phyloP scores from a whole-genome alignment of 2,329 filamentous ascomycete genomes.

The Daldinia eschscholtzii region DNA sequence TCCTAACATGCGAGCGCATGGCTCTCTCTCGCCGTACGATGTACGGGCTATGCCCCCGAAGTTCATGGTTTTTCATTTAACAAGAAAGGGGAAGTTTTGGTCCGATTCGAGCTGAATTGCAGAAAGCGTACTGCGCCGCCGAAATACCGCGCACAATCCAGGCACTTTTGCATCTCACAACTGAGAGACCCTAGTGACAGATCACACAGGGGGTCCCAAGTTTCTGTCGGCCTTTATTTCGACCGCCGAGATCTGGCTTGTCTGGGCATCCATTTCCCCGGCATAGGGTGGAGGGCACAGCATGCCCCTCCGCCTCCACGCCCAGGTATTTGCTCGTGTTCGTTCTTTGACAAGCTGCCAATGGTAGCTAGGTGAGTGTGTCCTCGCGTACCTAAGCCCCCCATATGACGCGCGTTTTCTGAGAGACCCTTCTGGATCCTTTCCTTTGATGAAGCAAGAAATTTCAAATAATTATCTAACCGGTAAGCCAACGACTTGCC shows the following conservation, averaged over 20 bases:
- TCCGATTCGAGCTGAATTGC: slow-evolving; percentile 17
- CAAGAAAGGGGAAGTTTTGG: slow-evolving; percentile 18
- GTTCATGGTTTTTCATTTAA: slow-evolving; percentile 1
- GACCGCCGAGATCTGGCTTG: slow-evolving; percentile 34
- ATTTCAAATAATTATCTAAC: not conserved
- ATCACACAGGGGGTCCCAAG: slow-evolving; percentile 35
- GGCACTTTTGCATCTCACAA: slow-evolving; percentile 10
- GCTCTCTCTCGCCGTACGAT: not conserved
- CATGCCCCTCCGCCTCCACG: slow-evolving; percentile 22
- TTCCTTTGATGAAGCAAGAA: not conserved
- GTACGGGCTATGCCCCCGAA: not conserved
- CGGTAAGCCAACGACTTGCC: not conserved
- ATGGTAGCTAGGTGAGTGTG: slow-evolving; percentile 1
- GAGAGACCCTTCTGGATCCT: slow-evolving; percentile 6
- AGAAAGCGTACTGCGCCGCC: slow-evolving; percentile 36
- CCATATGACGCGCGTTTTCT: slow-evolving; percentile 40
- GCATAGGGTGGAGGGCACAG: slow-evolving; percentile 26
- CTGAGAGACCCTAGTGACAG: slow-evolving; percentile 31
- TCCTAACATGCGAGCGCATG: slow-evolving; percentile 6
- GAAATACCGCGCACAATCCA: slow-evolving; percentile 26
- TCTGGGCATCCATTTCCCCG: slow-evolving; percentile 24
- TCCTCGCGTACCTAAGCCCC: slow-evolving; percentile 33
- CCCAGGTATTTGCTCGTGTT: slow-evolving; percentile 13
- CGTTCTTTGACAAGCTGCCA: slow-evolving; percentile 9
- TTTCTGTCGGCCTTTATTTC: slow-evolving; percentile 25